phyloP scores from a whole-genome alignment of 1,284 basidiomycete species.

The Ceraceosorus guamensis region DNA sequence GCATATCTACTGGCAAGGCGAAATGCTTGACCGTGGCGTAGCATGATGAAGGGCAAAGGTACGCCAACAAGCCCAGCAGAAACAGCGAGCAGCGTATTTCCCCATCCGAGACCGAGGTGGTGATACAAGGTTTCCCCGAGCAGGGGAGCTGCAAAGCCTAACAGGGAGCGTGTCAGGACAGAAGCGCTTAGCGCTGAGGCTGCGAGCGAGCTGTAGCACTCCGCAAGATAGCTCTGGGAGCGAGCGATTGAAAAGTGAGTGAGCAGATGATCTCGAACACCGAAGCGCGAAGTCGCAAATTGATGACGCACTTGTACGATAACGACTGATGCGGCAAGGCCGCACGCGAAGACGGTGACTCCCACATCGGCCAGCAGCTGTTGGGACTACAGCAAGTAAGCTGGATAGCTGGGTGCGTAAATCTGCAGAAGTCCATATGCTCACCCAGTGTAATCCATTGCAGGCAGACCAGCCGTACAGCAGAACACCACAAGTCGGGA shows the following conservation, averaged over 20 bases:
- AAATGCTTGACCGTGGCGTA: constrained; percentile 23
- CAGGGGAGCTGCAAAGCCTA: not conserved
- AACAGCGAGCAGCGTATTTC: not conserved
- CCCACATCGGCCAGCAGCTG: constrained; percentile 5
- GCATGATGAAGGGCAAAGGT: not conserved
- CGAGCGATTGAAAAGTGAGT: too few species aligned
- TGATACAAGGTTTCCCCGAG: not conserved
- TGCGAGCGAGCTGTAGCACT: constrained; percentile 6
- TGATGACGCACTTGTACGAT: not conserved
- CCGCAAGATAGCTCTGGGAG: constrained; percentile 4
- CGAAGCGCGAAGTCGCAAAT: not conserved
- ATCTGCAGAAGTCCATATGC: not conserved
- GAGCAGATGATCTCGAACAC: not conserved
- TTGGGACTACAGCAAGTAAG: not conserved
- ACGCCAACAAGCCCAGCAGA: not conserved
- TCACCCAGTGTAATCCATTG: not conserved
- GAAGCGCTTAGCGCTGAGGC: constrained; percentile 1
- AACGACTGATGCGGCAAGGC: not conserved
- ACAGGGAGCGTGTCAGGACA: not conserved
- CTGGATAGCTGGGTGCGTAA: not conserved
- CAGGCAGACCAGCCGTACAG: not conserved
- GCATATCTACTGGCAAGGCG: constrained; percentile 34
- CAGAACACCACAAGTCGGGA: constrained; percentile 3
- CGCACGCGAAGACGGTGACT: constrained; percentile 2
- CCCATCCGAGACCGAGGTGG: not conserved